A percentile compares a stretch with the other conserved stretches of the same genome.
phyloP scores from a whole-genome alignment of 1,284 basidiomycete genomes.

The Schizopora paradoxa region DNA sequence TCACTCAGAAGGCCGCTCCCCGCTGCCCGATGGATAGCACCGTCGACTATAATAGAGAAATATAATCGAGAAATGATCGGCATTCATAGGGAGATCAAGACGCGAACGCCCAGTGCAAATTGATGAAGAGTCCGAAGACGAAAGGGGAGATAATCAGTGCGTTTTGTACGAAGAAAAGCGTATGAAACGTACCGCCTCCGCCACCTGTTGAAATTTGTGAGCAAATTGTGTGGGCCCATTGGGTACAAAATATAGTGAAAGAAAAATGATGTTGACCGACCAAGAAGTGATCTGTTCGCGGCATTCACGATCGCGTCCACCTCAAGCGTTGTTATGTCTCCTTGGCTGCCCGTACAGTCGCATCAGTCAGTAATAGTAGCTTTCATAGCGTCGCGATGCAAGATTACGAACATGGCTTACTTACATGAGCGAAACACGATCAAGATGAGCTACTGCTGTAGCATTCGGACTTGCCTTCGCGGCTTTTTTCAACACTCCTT shows the following conservation, averaged over 20 bases:
- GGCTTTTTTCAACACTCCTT: conserved; percentile 28
- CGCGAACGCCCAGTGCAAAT: conserved; percentile 1
- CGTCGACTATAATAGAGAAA: conserved; percentile 54
- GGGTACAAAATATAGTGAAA: conserved; percentile 9
- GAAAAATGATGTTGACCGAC: conserved; percentile 33
- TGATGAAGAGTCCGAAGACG: conserved; percentile 5
- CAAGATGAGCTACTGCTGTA: conserved; percentile 35
- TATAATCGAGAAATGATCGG: neutral
- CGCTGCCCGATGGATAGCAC: conserved; percentile 84
- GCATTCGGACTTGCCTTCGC: conserved; percentile 32
- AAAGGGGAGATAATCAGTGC: too few species aligned
- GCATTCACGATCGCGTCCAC: conserved; percentile 86
- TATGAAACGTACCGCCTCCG: conserved; percentile 51
- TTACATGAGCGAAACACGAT: conserved; percentile 58
- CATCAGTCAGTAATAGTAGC: neutral
- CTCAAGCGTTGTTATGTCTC: conserved; percentile 70
- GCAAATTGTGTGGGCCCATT: too few species aligned
- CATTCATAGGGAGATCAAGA: neutral
- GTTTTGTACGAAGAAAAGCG: too few species aligned
- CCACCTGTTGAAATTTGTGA: conserved; percentile 41
- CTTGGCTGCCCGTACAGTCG: conserved; percentile 43
- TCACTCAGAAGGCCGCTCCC: conserved; percentile 69
- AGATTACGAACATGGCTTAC: conserved; percentile 24
- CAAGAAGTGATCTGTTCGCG: conserved; percentile 73
- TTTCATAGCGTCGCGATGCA: conserved; percentile 5